A percentile compares a stretch with the other conserved stretches of the same genome.
phyloP scores from a whole-genome alignment of 768 basidiomycete genomes.

The Mrakia blollopis region DNA sequence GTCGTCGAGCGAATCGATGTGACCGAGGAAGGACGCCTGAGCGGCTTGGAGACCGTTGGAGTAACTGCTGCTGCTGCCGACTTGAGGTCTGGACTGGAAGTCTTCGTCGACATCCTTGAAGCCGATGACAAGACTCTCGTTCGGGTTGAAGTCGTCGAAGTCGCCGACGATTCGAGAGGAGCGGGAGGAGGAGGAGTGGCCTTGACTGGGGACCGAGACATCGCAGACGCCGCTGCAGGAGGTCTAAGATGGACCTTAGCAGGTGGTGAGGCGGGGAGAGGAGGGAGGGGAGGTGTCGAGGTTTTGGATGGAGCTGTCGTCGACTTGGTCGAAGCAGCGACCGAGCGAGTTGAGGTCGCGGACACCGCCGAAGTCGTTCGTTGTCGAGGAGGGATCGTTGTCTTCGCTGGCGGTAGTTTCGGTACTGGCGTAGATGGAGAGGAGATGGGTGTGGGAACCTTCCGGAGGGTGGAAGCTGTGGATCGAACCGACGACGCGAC shows the following conservation, averaged over 20 bases:
- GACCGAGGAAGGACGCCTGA: background rate
- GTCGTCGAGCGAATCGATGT: background rate
- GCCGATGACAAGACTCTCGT: background rate
- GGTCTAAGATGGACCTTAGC: background rate
- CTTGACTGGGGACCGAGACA: constrained; percentile 6
- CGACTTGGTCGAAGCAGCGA: background rate
- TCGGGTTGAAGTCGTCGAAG: background rate
- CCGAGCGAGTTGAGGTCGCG: background rate
- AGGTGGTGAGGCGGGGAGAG: background rate
- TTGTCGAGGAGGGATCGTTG: background rate
- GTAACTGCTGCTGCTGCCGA: background rate
- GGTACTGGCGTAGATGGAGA: constrained; percentile 8
- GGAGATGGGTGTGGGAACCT: background rate
- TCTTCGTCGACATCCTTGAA: background rate
- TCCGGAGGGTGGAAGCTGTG: constrained; percentile 46
- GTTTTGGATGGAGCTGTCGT: background rate
- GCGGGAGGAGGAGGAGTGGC: background rate
- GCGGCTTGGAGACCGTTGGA: background rate
- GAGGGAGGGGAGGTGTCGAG: background rate
- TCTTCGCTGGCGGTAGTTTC: background rate
- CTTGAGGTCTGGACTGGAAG: constrained; percentile 6
- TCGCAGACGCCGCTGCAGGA: constrained; percentile 2
- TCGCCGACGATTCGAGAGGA: background rate
- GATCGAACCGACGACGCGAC: constrained; percentile 5
- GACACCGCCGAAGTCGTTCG: constrained; percentile 13